A percentile compares a stretch with the other conserved stretches of the same genome.
phyloP scores from a whole-genome alignment of 805 yeast genomes.

The Saccharomyces jurei region DNA sequence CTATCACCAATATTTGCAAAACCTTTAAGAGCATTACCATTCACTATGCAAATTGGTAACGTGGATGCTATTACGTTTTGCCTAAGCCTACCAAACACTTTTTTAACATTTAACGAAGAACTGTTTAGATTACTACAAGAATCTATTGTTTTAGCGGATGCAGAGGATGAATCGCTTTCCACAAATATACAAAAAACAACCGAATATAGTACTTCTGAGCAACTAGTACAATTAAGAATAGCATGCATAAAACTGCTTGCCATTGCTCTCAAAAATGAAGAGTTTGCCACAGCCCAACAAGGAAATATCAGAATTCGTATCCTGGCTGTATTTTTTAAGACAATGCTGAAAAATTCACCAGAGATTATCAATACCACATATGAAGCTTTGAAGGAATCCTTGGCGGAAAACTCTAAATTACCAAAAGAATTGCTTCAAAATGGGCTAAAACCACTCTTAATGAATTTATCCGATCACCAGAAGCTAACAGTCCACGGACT shows the following conservation, averaged over 20 bases:
- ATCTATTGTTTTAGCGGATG: conserved; percentile 90
- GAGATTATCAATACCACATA: conserved; percentile 92
- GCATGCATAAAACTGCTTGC: conserved; percentile 82
- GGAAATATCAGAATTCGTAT: conserved; percentile 77
- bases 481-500: conserved; percentile 81
- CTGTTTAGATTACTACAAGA: conserved; percentile 76
- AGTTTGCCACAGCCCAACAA: conserved; percentile 64
- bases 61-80: conserved; percentile 96
- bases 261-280: conserved; percentile 76
- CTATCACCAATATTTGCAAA: conserved; percentile 93
- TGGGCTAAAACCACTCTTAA: conserved; percentile 89
- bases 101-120: conserved; percentile 83
- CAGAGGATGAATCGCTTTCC: conserved; percentile 92
- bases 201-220: conserved; percentile 84
- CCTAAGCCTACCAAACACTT: conserved; percentile 68
- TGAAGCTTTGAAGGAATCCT: conserved; percentile 72
- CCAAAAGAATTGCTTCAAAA: conserved; percentile 94
- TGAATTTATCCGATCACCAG: conserved; percentile 91
- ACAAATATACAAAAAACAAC: conserved; percentile 68
- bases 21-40: conserved; percentile 92
- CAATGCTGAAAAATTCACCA: conserved; percentile 74
- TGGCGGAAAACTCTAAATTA: conserved; percentile 76
- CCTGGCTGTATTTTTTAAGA: conserved; percentile 89
- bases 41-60: conserved; percentile 97
- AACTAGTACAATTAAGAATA: conserved; percentile 76